Evolutionary conservation across 75 land plant species (phyloP), one percentile per base, ranked within the genome.

Genomic region (Sequoia sempervirens): DNA sequence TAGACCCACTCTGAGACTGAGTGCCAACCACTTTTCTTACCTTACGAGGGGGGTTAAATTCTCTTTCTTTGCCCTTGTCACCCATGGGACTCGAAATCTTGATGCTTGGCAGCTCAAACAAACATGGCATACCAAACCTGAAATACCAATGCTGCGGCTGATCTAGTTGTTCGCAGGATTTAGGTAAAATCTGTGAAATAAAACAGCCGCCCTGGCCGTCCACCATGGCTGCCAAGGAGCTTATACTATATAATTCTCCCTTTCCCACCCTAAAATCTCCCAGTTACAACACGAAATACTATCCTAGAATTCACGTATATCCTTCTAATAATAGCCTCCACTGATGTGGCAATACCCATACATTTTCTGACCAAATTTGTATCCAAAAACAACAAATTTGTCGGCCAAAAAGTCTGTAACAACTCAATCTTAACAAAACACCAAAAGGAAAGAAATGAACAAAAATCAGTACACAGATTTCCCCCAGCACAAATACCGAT

Each of bases 151-250:
- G 80, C 50, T 76, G 50, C 32, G 26, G 28, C 30, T 78, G 46
- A 26, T 78, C 80, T 26, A 43, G 30, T 37, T 86, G 83, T 82
- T 88, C 84, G 38, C 82, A 79, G 28, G 89, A 85, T 73, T 50
- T 82, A 28, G 87, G 83, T 80, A 86, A 86, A 2, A 83, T 85
- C 70, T 87, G 66, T n/a, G 87, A 84, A 40, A 89, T 10, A 61
- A 89, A 75, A 72, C 90, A 89, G 8, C 66, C 66, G n/a, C 87
- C 85, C 45, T 84, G 90, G 37, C 90, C 87, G 53, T 89, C 89
- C 82, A 89, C 75, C 92, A 89, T 89, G 75, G 80, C 43, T 78
- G 80, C 80, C 73, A 69, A 78, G 26, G 78, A 37, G 78, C 78
- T 75, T 38, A 75, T 75, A 18, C 78, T 40, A 75, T 75, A 37